Evolutionary conservation across 352 stramenopile species (phyloP), one percentile per base, ranked within the genome.

Genomic region (Phytophthora sansomeana): DNA sequence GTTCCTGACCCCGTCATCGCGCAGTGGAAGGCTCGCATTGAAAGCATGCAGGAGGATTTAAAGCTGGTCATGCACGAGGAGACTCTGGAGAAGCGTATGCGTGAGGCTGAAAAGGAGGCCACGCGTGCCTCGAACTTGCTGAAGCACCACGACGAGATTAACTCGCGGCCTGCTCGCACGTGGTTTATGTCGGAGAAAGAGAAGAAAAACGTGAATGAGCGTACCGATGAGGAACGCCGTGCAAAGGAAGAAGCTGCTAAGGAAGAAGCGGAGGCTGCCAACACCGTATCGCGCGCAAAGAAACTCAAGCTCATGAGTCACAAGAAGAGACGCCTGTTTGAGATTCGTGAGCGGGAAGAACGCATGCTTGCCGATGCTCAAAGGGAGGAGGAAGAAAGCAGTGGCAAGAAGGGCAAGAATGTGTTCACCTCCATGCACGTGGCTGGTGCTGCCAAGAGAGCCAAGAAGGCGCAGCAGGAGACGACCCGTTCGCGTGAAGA

Each of bases 181-280:
- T 98, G 95, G 95, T 98, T 97, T 63, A 90, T 97, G 79, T 93
- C 87, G 35, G 83, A 97, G 66, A 89, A 85, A 53, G 84, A 97
- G 58, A 98, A 97, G 73, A 91, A 96, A 65, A 85, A 80, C 16
- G 78, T 97, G 32, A 78, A 77, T 9, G 82, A 89, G 61, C 74
- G 77, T 28, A 85, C 83, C 21, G 87, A 95, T 7, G 74, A 90
- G 36, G 76, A 89, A n/a, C 80, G 83, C n/a, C 71, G 76, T 21
- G 62, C 72, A 48, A 79, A 78, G 64, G 64, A 90, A 53, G 52
- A 80, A 8, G 63, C 67, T 33, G 72, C 66, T 1, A 69, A 79
- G 17, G 59, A 81, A 3, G 63, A 67, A 16, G 68, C 81, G 0
- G 70, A 82, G 32, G 66, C 59, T 2, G 53, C 43, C 8, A 56